Conservation (phyloP, 2,329 filamentous ascomycete species). For the Chalara sp. region DNA sequence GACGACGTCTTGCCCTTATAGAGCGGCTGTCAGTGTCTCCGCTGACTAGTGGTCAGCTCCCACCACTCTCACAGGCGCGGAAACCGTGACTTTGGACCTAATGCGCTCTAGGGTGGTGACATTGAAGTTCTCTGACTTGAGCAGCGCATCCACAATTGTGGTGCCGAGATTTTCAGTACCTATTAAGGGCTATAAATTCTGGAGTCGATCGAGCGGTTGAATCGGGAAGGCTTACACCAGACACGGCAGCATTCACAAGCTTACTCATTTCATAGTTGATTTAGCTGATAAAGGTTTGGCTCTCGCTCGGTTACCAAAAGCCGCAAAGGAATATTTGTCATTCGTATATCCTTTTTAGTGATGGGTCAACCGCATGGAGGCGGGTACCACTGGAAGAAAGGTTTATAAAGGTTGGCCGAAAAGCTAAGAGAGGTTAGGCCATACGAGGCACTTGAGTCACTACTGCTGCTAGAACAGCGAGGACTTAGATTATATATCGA, state of each 20-base stretch:
- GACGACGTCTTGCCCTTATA: constrained; percentile 9
- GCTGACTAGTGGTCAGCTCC: constrained; percentile 4
- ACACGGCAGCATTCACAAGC: constrained; percentile 60
- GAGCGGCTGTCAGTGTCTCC: constrained; percentile 18
- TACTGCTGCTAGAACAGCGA: too few species aligned
- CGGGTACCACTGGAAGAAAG: too few species aligned
- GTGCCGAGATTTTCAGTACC: constrained; percentile 8
- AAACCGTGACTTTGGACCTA: constrained; percentile 18
- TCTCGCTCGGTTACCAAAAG: neutral
- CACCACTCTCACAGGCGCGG: constrained; percentile 14
- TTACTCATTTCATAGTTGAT: constrained; percentile 29
- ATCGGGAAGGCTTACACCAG: constrained; percentile 29
- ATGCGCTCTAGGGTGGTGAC: constrained; percentile 32
- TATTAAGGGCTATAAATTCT: neutral
- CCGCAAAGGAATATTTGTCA: too few species aligned
- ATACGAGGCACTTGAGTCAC: too few species aligned
- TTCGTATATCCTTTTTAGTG: too few species aligned
- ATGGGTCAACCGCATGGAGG: too few species aligned
- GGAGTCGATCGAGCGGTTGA: neutral
- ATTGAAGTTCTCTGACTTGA: constrained; percentile 25
- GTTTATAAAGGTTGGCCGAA: too few species aligned
- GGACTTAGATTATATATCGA: too few species aligned
- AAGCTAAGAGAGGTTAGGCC: too few species aligned
- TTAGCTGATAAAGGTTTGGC: neutral
- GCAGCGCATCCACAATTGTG: constrained; percentile 5